Base-by-base conservation (phyloP, 2,329 filamentous ascomycete species). In the Botrytis cinerea region DNA sequence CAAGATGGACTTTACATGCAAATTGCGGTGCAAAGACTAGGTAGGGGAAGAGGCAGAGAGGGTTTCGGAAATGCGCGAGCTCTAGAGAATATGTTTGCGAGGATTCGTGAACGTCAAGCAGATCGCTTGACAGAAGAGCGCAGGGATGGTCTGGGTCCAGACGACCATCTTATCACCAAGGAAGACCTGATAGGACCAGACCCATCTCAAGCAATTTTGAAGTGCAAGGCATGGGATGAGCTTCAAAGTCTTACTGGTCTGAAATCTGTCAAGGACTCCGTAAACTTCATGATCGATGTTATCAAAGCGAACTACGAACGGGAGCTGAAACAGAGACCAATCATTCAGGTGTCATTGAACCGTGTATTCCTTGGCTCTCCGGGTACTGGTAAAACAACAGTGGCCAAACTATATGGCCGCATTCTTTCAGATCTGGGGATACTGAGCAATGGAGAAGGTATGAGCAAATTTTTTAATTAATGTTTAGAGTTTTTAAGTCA, bases 21-120 rank as follows among this genome's bases (percentile, higher is more conserved):
- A 0, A 90, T 95, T 35, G 86, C 87, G 0, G 83, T 87, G 5
- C 85, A 89, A 0, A 84, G 92, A 1, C 81, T 94, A 20, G 91
- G 91, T 0, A 83, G 86, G 10, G 86, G 87, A 0, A 87, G 92
- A 0, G 91, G 90, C 0, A 85, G 85, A 1, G 86, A 89, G 43
- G 91, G 92, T 0, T 95, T 94, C 74, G 92, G 90, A 0, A 95
- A 95, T 77, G 92, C 92, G 0, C 84, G 92, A 1, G 86, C 89
- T 0, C 83, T 94, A 0, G 88, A 94, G 63, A 94, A 93, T 76
- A 80, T 81, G 0, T 81, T 92, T 1, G 81, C 85, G 0, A 80
- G 76, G 1, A 88, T 94, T 7, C 79, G 83, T 0, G 83, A 86
- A 18, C 85, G 90, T 2, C 92, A 94, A 78, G 84, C 89, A 0